These are phyloP conservation scores for Aspergillus phoenicis DNA, from an alignment of 2,329 filamentous ascomycete genomes.

Conservation along the genomic window DNA sequence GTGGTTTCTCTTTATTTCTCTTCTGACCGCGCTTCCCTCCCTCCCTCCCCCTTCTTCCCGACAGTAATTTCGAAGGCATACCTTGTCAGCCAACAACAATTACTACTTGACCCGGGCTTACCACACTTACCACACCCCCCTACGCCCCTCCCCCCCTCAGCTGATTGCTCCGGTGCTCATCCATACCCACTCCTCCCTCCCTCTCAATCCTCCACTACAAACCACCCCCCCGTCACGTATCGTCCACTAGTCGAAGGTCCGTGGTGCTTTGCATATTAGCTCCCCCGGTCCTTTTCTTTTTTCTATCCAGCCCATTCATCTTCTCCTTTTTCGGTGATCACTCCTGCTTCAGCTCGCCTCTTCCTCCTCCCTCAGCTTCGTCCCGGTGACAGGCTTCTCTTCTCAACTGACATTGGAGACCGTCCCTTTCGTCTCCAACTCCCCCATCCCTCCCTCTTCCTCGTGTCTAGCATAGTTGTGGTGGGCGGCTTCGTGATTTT, in stretches of 20 bases:
- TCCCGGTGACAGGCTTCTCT: slow-evolving; percentile 28
- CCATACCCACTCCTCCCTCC: slow-evolving; percentile 22
- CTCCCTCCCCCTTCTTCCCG: not conserved
- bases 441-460: slow-evolving; percentile 10
- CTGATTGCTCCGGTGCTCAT: slow-evolving; percentile 31
- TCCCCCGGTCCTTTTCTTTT: slow-evolving; percentile 21
- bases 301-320: slow-evolving; percentile 14
- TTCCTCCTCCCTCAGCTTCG: slow-evolving; percentile 18
- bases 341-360: slow-evolving; percentile 23
- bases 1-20: not conserved
- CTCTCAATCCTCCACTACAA: not conserved
- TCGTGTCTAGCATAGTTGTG: slow-evolving; percentile 16
- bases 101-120: slow-evolving; percentile 15
- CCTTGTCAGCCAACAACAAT: slow-evolving; percentile 7
- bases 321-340: slow-evolving; percentile 19
- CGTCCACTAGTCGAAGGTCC: slow-evolving; percentile 22
- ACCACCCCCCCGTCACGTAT: slow-evolving; percentile 16
- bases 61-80: not conserved
- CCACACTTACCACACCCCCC: slow-evolving; percentile 19
- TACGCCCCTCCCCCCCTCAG: slow-evolving; percentile 25
- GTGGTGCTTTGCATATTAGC: slow-evolving; percentile 29
- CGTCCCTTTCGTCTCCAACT: slow-evolving; percentile 7
- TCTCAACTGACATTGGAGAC: slow-evolving; percentile 13
- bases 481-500: slow-evolving; percentile 18
- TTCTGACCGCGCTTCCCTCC: not conserved